Evolutionary conservation across 176 grass and related monocot species (phyloP).

Genomic region (Tillandsia leiboldiana): DNA sequence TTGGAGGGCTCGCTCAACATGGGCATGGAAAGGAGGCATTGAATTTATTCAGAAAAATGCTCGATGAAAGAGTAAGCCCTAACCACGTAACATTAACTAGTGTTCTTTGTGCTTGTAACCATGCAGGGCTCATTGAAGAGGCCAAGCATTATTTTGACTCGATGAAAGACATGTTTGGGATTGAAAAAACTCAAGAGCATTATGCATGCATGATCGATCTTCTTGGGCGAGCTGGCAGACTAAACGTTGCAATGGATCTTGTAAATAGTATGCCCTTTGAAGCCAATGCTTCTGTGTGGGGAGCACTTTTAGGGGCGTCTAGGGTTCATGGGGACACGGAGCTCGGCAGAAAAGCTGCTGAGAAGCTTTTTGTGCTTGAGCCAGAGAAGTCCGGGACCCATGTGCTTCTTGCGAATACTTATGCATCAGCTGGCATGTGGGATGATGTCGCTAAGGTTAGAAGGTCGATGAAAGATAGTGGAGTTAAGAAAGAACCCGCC

Average conservation of each 20-base stretch:
- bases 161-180: slow-evolving; percentile 63
- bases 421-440: slow-evolving; percentile 73
- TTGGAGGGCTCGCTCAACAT: slow-evolving; percentile 81
- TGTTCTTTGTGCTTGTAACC: slow-evolving; percentile 85
- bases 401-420: slow-evolving; percentile 63
- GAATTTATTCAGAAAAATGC: slow-evolving; percentile 58
- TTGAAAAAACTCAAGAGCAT: slow-evolving; percentile 71
- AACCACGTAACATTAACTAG: slow-evolving; percentile 77
- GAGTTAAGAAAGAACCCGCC: slow-evolving; percentile 62
- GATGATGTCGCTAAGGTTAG: slow-evolving; percentile 47
- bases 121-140: slow-evolving; percentile 69
- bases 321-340: slow-evolving; percentile 53
- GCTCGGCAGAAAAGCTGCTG: slow-evolving; percentile 48
- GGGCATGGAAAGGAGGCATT: slow-evolving; percentile 65
- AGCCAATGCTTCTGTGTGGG: slow-evolving; percentile 59
- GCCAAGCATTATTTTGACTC: slow-evolving; percentile 59
- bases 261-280: slow-evolving; percentile 67
- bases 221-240: slow-evolving; percentile 65
- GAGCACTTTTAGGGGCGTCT: slow-evolving; percentile 60
- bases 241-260: slow-evolving; percentile 70
- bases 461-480: slow-evolving; percentile 60
- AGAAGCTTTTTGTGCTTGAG: slow-evolving; percentile 65
- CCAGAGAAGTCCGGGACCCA: slow-evolving; percentile 81
- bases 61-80: slow-evolving; percentile 45
- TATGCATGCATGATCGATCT: slow-evolving; percentile 86